These are phyloP conservation scores for Penicillium sp. DNA, from an alignment of 2,329 filamentous ascomycete genomes.

Conservation along the genomic window DNA sequence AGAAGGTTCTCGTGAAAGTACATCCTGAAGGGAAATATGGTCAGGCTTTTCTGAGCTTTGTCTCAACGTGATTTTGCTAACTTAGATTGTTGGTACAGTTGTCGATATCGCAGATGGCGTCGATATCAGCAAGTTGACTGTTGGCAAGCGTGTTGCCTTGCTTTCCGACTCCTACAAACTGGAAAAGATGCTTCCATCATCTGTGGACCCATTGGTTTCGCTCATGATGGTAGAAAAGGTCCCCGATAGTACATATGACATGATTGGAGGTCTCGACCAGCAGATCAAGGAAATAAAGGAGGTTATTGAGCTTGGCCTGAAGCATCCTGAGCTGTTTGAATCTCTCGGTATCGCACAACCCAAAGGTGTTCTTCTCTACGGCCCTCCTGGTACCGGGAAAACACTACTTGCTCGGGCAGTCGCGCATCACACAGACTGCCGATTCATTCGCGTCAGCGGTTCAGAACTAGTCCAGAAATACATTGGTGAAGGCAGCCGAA, in stretches of 20 bases:
- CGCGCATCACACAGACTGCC: constrained; percentile 98
- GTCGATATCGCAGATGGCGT: constrained; percentile 95
- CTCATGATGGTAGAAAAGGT: constrained; percentile 99
- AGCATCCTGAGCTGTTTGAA: constrained; percentile 98
- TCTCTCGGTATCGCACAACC: constrained; percentile 98
- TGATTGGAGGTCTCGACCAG: constrained; percentile 98
- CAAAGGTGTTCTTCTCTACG: constrained; percentile 95
- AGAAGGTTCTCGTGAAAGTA: constrained; percentile 98
- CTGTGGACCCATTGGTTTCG: constrained; percentile 95
- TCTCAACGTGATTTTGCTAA: constrained; percentile 10
- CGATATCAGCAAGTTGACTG: constrained; percentile 92
- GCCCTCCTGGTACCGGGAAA: constrained; percentile 95
- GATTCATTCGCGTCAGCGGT: constrained; percentile 96
- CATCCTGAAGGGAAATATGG: constrained; percentile 99
- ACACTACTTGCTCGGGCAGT: constrained; percentile 93
- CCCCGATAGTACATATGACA: constrained; percentile 99
- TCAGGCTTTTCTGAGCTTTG: constrained; percentile 11
- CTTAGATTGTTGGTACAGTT: constrained; percentile 59
- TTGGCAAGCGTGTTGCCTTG: constrained; percentile 95
- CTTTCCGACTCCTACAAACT: constrained; percentile 98
- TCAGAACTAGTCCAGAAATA: constrained; percentile 99
- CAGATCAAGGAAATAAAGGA: constrained; percentile 99
- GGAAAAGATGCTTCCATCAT: constrained; percentile 97
- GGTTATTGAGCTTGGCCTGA: constrained; percentile 96
- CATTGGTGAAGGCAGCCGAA: constrained; percentile 95